Base-by-base conservation (phyloP, 305 asterid genomes). In the Salvia sclarea region DNA sequence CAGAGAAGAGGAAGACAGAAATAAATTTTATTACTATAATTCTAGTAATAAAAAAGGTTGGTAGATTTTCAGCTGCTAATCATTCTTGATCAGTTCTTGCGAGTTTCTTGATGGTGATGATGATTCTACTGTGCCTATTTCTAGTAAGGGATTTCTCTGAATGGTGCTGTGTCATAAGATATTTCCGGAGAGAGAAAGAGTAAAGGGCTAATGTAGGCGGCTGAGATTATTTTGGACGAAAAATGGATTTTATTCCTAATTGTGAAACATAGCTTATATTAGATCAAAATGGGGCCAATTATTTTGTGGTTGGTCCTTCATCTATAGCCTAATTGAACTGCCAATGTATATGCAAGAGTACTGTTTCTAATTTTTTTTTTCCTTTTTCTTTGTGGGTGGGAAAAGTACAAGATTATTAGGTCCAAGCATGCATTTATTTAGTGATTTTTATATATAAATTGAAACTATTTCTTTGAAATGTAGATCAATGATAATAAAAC, bases 181-280 rank as follows among this genome's bases (percentile, higher is more conserved):
- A 70, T 76, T 73, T 70, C 43, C 7, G 13, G 45, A 21, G 37
- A 47, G 66, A 61, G 54, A 61, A 48, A 20, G 43, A 28, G 68
- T 61, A 38, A 68, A 75, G 73, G 81, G 76, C 72, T 71, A 69
- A 53, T 50, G 20, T 56, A 73, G 81, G 82, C 79, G 71, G 80
- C 73, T 64, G 62, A 70, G 73, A 69, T 68, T 75, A 40, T 44
- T 38, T 49, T 61, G 7, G 8, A 18, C 57, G 45, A 38, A 31
- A 38, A 28, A 40, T 61, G 21, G 21, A 18, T 62, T 38, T 38
- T 48, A 17, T 41, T 30, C 5, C 13, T 68, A 17, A 9, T 10
- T 10, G 14, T 7, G 38, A 28, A 3, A 52, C 40, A 38, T 38
- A 9, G 44, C 57, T 44, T n/a, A 10, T 35, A 44, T 38, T 59